Percentiles rank a stretch among this genome's conserved stretches.
These are phyloP conservation scores for Backusella psychrophila DNA, from an alignment of 192 early-diverging fungal species.

Conservation along the genomic window DNA sequence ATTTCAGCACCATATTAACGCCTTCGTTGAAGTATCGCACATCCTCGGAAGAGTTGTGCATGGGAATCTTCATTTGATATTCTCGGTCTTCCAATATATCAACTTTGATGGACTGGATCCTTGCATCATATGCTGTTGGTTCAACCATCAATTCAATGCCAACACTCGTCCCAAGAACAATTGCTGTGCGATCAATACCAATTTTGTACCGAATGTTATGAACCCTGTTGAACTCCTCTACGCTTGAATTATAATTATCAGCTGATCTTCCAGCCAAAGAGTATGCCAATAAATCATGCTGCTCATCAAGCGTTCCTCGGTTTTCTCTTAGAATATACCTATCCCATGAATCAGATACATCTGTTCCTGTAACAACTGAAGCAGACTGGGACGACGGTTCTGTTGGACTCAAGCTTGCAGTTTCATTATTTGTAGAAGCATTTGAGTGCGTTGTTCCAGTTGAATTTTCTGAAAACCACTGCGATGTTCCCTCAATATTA, in stretches of 20 bases:
- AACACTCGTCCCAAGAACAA: constrained; percentile 19
- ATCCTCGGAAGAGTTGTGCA: not conserved
- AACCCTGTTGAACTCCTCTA: not conserved
- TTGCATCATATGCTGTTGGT: constrained; percentile 3
- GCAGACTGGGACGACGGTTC: not conserved
- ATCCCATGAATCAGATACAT: not conserved
- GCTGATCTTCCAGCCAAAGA: constrained; percentile 9
- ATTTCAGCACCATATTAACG: constrained; percentile 9
- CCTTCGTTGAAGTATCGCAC: not conserved
- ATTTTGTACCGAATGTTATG: constrained; percentile 9
- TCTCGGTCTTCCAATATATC: constrained; percentile 5
- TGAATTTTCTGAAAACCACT: not conserved
- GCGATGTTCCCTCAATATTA: not conserved
- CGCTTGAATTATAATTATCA: constrained; percentile 1
- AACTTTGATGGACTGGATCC: constrained; percentile 6
- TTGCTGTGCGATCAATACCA: constrained; percentile 13
- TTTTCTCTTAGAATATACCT: too few species aligned
- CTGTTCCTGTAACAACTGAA: not conserved
- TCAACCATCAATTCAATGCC: constrained; percentile 14
- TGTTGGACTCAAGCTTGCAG: not conserved
- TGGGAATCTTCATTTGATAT: constrained; percentile 7
- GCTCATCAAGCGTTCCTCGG: constrained; percentile 16
- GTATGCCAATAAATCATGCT: constrained; percentile 11
- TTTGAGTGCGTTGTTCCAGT: not conserved
- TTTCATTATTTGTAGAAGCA: not conserved